Base-by-base conservation (phyloP, 495 filamentous ascomycete species). In the Hypoxylon cercidicola region DNA sequence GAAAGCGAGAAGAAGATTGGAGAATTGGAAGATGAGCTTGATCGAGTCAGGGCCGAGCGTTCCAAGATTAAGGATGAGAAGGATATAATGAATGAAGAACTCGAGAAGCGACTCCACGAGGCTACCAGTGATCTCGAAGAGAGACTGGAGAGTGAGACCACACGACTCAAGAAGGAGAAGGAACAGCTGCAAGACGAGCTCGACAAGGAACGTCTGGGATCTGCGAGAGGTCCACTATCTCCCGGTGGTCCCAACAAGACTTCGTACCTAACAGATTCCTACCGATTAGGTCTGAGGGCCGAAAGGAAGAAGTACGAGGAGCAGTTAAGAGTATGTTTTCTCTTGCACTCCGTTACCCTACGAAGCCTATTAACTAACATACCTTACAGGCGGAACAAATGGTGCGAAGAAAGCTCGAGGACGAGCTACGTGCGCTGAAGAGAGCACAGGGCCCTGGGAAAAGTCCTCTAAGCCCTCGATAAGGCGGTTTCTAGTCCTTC, bases 1-100 rank as follows among this genome's bases (percentile, higher is more conserved):
- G 87, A 92, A 66, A 90, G 89, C 56, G 95, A 99, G 79, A 90
- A 90, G 71, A 95, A 97, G 74, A 83, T 83, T 62, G 82, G 96
- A 10, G 96, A 97, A 68, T 77, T 86, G 25, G 80, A 89, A 52
- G 86, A 90, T 60, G 71, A 77, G 74, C 71, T 83, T 32, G 80
- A 83, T 56, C 72, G 77, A 35, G 62, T 69, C 8, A 74, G 64
- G 69, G 32, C 66, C 9, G 72, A 71, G 18, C 67, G 66, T 21
- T 52, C 66, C 23, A 70, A 16, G 32, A 64, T 80, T 7, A 77
- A 79, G 66, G 66, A 59, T 0, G 80, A 82, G 65, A 66, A 75
- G 39, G 71, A 71, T 19, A 55, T 25, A 13, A 41, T 79, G 44
- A 62, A 63, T 40, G 72, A 72, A 6, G 64, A 72, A 28, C 70